Conservation (phyloP, 2,329 filamentous ascomycete species). For the Botrytis sinoallii region DNA sequence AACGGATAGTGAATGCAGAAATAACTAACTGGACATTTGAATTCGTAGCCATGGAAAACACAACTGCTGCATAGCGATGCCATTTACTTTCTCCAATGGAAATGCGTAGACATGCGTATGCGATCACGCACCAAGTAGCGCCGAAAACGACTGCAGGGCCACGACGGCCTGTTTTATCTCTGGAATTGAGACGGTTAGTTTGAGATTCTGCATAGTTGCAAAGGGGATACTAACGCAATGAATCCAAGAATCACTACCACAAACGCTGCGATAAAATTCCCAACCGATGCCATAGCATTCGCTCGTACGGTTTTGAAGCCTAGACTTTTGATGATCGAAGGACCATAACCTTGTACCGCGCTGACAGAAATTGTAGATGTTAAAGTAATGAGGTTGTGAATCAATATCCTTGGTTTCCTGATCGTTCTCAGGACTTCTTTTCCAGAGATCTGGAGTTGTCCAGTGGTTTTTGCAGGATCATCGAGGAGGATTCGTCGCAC, state of each 20-base stretch:
- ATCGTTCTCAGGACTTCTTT: not conserved
- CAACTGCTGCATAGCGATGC: not conserved
- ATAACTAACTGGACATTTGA: not conserved
- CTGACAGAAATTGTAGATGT: not conserved
- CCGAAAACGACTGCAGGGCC: not conserved
- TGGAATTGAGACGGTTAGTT: not conserved
- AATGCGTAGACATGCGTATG: not conserved
- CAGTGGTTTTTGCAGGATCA: not conserved
- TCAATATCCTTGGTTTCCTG: not conserved
- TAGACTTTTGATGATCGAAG: not conserved
- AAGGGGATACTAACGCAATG: not conserved
- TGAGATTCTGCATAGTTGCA: fast-evolving
- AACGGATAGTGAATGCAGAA: not conserved
- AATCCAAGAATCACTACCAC: not conserved
- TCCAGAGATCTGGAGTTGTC: not conserved
- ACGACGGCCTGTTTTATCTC: not conserved
- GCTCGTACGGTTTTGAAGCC: not conserved
- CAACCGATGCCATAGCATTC: not conserved
- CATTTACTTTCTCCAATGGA: not conserved
- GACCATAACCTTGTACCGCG: not conserved
- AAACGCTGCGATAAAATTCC: not conserved
- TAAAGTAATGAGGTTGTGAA: not conserved
- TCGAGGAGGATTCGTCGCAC: not conserved
- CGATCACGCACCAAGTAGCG: not conserved
- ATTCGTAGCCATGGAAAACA: not conserved